phyloP scores from a whole-genome alignment of 2,329 filamentous ascomycete species.

The Dactylellina parvicollis region DNA sequence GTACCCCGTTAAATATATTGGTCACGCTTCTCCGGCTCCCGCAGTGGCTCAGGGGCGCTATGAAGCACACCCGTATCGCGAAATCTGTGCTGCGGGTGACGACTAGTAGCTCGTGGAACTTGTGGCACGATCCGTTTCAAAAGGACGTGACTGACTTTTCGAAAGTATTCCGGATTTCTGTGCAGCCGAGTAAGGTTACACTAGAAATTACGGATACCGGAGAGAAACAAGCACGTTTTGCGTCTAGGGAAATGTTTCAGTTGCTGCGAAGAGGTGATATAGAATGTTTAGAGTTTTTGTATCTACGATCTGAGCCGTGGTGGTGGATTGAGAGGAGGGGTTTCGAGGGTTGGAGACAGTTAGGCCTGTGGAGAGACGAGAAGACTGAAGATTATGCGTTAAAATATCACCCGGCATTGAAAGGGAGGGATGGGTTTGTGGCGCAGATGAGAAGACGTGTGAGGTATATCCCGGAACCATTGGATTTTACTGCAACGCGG shows the following conservation, averaged over 20 bases:
- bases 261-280: background rate
- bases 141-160: background rate
- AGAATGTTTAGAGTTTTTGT: background rate
- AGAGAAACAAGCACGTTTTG: background rate
- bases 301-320: background rate
- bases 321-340: background rate
- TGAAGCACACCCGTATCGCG: background rate
- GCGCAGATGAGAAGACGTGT: background rate
- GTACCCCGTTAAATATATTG: background rate
- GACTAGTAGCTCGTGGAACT: background rate
- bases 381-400: background rate
- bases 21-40: background rate
- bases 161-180: background rate
- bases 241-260: background rate
- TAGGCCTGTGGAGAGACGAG: background rate
- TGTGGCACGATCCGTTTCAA: background rate
- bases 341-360: background rate
- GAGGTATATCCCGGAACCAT: background rate
- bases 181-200: background rate
- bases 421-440: background rate
- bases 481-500: background rate
- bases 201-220: background rate
- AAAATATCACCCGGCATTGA: background rate
- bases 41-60: background rate
- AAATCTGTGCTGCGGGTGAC: background rate